These are phyloP conservation scores for Hanseniaspora lindneri DNA, from an alignment of 805 yeast species.

Conservation along the genomic window DNA sequence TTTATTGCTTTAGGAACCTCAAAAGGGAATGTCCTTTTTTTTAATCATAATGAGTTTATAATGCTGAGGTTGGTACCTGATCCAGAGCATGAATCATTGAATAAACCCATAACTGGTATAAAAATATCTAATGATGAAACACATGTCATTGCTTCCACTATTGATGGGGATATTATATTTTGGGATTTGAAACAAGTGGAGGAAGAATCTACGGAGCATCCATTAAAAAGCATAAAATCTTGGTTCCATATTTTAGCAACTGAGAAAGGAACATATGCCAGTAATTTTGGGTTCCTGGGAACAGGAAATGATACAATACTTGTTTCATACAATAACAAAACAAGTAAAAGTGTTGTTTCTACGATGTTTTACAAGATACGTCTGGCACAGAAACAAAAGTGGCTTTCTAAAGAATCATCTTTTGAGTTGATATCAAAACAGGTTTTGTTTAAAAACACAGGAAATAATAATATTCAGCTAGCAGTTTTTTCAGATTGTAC, in stretches of 20 bases:
- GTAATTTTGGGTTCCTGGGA: slow-evolving; percentile 39
- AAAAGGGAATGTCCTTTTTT: slow-evolving; percentile 52
- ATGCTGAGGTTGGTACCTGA: slow-evolving; percentile 27
- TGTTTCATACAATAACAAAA: slow-evolving; percentile 24
- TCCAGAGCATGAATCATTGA: slow-evolving; percentile 20
- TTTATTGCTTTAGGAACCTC: slow-evolving; percentile 56
- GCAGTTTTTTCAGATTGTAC: not conserved
- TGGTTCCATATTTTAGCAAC: slow-evolving; percentile 29
- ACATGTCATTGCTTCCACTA: slow-evolving; percentile 55
- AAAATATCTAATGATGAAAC: slow-evolving; percentile 58
- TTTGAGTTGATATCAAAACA: not conserved
- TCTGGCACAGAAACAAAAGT: not conserved
- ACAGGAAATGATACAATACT: slow-evolving; percentile 44
- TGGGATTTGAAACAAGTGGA: slow-evolving; percentile 46
- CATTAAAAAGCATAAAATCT: slow-evolving; percentile 13
- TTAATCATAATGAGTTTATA: slow-evolving; percentile 55
- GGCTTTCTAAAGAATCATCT: not conserved
- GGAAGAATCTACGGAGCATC: slow-evolving; percentile 17
- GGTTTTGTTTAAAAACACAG: not conserved
- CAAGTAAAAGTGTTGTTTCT: not conserved
- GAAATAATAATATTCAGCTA: not conserved
- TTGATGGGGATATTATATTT: slow-evolving; percentile 48
- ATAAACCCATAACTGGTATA: slow-evolving; percentile 44
- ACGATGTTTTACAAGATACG: not conserved
- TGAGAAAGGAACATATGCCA: slow-evolving; percentile 26